Base-by-base conservation (phyloP, 164 flowering plant genomes). In the Liriodendron chinense region DNA sequence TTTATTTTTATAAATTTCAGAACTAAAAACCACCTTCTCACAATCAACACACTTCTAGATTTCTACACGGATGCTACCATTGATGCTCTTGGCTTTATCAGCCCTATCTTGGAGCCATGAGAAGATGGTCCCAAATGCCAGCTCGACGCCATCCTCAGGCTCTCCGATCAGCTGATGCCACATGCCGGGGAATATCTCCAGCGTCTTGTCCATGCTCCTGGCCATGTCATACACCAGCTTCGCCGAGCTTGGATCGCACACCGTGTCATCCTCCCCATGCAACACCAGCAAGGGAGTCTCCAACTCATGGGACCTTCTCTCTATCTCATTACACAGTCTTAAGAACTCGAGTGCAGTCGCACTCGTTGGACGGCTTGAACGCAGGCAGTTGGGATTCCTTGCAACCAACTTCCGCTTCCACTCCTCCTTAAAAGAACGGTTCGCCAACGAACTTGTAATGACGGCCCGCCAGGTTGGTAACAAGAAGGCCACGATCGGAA, bases 91-190 rank as follows among this genome's bases (percentile, higher is more conserved):
- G 7, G 26, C 18, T 63, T 76, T 73, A 18, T 76, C 67, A 49
- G 87, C 82, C 57, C 78, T 78, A 8, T 75, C 82, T 59, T 48
- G 53, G 0, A 86, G 72, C 89, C 89, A 86, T 0, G 77, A 56
- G 65, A 86, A 75, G 13, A 83, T 75, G 3, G 47, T 76, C 14
- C 61, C 70, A 68, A 86, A 83, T 5, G 83, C 87, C 59, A 71
- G 57, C n/a, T 84, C 85, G 0, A 80, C 86, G 10, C 75, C 72
- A 26, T 84, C 87, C 53, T 76, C 65, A 0, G 82, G 74, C 47
- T 86, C 89, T 21, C 89, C 89, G 24, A 86, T 80, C 78, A 80
- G 63, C 75, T 73, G 77, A 64, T 86, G 89, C 86, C 87, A 83
- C 86, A 84, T 82, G 7, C 86, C 89, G 0, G 79, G 80, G n/a